A percentile compares a stretch with the other conserved stretches of the same genome.
phyloP scores from a whole-genome alignment of 768 basidiomycete species.

The Leccinum variicolor region DNA sequence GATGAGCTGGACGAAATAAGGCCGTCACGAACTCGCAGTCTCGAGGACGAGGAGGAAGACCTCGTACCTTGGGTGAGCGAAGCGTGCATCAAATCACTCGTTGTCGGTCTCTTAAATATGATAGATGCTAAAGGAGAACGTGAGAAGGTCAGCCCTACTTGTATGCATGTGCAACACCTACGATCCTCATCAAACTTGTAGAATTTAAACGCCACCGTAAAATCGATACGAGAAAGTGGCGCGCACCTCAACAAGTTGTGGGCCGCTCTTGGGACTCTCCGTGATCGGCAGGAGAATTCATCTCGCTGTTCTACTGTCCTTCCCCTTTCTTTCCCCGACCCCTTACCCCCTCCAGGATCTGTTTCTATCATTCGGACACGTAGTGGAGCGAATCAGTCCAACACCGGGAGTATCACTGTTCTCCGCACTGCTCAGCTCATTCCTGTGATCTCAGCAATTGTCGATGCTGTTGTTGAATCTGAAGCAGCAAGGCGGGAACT shows the following conservation, averaged over 20 bases:
- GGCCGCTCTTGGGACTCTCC: slow-evolving; percentile 49
- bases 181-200: slow-evolving; percentile 2
- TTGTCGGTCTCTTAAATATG: slow-evolving; percentile 59
- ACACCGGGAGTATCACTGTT: slow-evolving; percentile 31
- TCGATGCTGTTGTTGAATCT: slow-evolving; percentile 48
- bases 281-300: slow-evolving; percentile 30
- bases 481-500: slow-evolving; percentile 54
- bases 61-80: slow-evolving; percentile 62
- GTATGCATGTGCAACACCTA: neutral
- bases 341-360: slow-evolving; percentile 50
- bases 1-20: slow-evolving; percentile 63
- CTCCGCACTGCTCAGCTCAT: slow-evolving; percentile 58
- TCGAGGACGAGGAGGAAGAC: slow-evolving; percentile 36
- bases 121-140: slow-evolving; percentile 44
- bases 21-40: slow-evolving; percentile 29
- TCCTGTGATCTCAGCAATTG: slow-evolving; percentile 60
- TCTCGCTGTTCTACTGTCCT: slow-evolving; percentile 10
- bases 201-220: slow-evolving; percentile 37
- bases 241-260: slow-evolving; percentile 63
- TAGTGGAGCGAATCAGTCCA: slow-evolving; percentile 33
- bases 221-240: slow-evolving; percentile 51
- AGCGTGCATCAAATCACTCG: slow-evolving; percentile 56
- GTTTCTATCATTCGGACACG: slow-evolving; percentile 45
- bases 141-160: slow-evolving; percentile 23
- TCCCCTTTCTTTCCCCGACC: slow-evolving; percentile 49